Evolutionary conservation across 2,329 filamentous ascomycete genomes (phyloP).

Genomic region (Calycina marina): DNA sequence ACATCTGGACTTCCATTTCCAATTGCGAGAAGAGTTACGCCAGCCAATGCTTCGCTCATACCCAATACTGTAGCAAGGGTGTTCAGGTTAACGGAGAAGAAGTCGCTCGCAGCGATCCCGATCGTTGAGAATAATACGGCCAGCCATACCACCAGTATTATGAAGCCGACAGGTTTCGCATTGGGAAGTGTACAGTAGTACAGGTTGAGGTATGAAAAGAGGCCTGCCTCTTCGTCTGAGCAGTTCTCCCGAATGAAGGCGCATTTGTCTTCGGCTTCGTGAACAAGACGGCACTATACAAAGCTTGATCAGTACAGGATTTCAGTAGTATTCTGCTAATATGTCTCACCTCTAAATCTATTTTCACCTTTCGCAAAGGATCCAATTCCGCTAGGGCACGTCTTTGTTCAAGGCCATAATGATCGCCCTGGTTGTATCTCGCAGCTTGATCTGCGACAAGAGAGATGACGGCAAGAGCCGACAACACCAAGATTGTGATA

Average conservation of each 20-base stretch:
- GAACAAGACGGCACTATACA: slow-evolving; percentile 61
- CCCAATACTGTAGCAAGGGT: slow-evolving; percentile 82
- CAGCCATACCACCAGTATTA: slow-evolving; percentile 67
- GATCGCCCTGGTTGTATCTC: slow-evolving; percentile 16
- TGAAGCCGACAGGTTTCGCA: slow-evolving; percentile 64
- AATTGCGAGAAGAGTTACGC: slow-evolving; percentile 91
- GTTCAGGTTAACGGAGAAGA: slow-evolving; percentile 92
- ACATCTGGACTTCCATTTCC: slow-evolving; percentile 97
- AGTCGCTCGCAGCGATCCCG: slow-evolving; percentile 93
- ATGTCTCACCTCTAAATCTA: slow-evolving; percentile 21
- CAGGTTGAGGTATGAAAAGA: slow-evolving; percentile 74
- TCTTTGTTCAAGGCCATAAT: slow-evolving; percentile 17
- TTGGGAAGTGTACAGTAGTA: slow-evolving; percentile 73
- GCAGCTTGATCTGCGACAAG: slow-evolving; percentile 19
- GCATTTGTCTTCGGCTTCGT: slow-evolving; percentile 67
- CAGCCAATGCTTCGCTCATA: slow-evolving; percentile 89
- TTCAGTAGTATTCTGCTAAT: neutral
- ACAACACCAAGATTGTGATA: slow-evolving; percentile 19
- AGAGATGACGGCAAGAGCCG: slow-evolving; percentile 17
- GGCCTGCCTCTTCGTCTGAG: slow-evolving; percentile 74
- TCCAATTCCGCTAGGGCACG: slow-evolving; percentile 16
- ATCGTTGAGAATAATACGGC: slow-evolving; percentile 89
- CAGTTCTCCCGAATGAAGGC: slow-evolving; percentile 74
- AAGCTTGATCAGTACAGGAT: neutral
- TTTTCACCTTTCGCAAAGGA: slow-evolving; percentile 14